Conservation (phyloP, 768 basidiomycete genomes). For the Botryobasidium botryosum region DNA sequence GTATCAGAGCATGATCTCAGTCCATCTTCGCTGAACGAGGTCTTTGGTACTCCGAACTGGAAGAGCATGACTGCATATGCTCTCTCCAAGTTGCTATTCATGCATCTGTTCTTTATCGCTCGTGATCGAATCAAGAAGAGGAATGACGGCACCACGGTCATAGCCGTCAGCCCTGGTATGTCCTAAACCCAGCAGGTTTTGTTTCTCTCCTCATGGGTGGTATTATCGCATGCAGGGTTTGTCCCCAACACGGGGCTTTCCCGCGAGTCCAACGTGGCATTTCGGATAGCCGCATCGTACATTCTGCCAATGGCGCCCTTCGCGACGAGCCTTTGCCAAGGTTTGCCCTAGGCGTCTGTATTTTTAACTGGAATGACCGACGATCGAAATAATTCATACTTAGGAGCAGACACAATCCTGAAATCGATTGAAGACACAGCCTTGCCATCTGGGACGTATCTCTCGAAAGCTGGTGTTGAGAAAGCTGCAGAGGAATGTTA, state of each 20-base stretch:
- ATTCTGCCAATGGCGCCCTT: constrained; percentile 11
- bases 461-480: constrained; percentile 2
- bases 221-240: constrained; percentile 10
- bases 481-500: constrained; percentile 6
- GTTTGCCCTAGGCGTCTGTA: constrained; percentile 3
- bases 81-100: constrained; percentile 11
- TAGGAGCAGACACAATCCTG: constrained; percentile 3
- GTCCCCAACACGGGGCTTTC: constrained; percentile 12
- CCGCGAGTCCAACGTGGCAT: constrained; percentile 3
- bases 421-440: constrained; percentile 1
- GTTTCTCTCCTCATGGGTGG: background rate
- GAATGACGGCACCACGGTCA: background rate
- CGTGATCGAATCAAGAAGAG: constrained; percentile 4
- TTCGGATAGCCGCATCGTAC: constrained; percentile 3
- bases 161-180: constrained; percentile 10
- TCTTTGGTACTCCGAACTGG: background rate
- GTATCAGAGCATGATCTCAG: too few species aligned
- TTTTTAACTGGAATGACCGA: background rate
- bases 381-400: background rate
- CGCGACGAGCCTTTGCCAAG: constrained; percentile 8
- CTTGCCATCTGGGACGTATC: constrained; percentile 8
- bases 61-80: background rate
- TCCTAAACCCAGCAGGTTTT: background rate
- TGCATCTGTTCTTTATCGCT: constrained; percentile 8
- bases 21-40: background rate